Evolutionary conservation across 306 rosid genomes (phyloP).

Genomic region (Neltuma alba): DNA sequence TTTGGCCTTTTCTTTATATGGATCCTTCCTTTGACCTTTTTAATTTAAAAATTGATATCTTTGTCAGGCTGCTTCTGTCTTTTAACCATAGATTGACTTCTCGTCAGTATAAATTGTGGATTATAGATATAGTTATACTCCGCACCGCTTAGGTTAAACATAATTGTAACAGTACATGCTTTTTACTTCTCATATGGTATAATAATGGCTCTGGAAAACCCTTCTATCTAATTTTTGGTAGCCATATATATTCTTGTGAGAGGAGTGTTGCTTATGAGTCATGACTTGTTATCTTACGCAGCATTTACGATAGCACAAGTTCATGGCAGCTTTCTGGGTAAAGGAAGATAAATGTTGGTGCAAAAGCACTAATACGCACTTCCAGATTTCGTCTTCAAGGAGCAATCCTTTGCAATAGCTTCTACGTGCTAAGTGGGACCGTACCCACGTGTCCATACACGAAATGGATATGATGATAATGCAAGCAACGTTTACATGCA

Average conservation of each 20-base stretch:
- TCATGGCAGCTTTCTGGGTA: slow-evolving; percentile 1
- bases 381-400: slow-evolving; percentile 13
- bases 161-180: background rate
- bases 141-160: background rate
- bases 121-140: background rate
- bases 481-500: slow-evolving; percentile 14
- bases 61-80: background rate
- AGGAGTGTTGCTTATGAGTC: background rate
- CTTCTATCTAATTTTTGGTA: background rate
- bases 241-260: background rate
- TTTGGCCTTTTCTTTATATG: background rate
- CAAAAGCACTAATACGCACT: background rate
- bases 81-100: background rate
- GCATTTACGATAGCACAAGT: background rate
- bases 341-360: background rate
- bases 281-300: background rate
- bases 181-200: background rate
- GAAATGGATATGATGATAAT: background rate
- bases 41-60: background rate
- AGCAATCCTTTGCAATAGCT: slow-evolving; percentile 27
- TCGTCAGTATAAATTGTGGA: background rate
- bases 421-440: slow-evolving; percentile 25
- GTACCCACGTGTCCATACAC: background rate
- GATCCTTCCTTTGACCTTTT: background rate
- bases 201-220: background rate